Conservation (phyloP, 2,329 filamentous ascomycete genomes). For the Magnaporthiopsis rhizophila region DNA sequence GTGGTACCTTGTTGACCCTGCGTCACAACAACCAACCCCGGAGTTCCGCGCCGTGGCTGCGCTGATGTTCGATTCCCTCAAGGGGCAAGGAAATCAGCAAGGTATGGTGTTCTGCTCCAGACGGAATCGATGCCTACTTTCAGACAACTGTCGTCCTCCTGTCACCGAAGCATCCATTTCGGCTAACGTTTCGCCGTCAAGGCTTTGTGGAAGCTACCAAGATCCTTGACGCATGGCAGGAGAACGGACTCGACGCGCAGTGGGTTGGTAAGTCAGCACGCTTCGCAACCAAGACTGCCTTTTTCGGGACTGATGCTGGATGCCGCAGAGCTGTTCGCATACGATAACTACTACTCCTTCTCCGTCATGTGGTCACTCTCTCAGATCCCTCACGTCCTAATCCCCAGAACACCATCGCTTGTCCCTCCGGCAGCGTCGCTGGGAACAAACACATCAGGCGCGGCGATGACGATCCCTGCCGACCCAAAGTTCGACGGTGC, state of each 20-base stretch:
- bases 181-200: background rate
- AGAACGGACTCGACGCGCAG: background rate
- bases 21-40: background rate
- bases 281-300: background rate
- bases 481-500: background rate
- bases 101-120: background rate
- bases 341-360: slow-evolving; percentile 2
- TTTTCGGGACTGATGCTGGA: background rate
- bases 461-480: background rate
- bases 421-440: background rate
- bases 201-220: slow-evolving; percentile 1
- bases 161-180: background rate
- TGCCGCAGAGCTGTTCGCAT: background rate
- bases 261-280: background rate
- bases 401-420: background rate
- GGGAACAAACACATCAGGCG: background rate
- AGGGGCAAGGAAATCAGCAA: background rate
- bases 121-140: background rate
- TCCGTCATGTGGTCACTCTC: slow-evolving; percentile 2
- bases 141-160: background rate
- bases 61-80: background rate
- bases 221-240: background rate
- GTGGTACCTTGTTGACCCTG: background rate
- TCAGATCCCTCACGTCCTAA: slow-evolving; percentile 1
- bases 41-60: slow-evolving; percentile 3